Percentiles rank a stretch among this genome's conserved stretches.
These are phyloP conservation scores for Pseudogymnoascus sp. DNA, from an alignment of 2,329 filamentous ascomycete genomes.

Conservation along the genomic window DNA sequence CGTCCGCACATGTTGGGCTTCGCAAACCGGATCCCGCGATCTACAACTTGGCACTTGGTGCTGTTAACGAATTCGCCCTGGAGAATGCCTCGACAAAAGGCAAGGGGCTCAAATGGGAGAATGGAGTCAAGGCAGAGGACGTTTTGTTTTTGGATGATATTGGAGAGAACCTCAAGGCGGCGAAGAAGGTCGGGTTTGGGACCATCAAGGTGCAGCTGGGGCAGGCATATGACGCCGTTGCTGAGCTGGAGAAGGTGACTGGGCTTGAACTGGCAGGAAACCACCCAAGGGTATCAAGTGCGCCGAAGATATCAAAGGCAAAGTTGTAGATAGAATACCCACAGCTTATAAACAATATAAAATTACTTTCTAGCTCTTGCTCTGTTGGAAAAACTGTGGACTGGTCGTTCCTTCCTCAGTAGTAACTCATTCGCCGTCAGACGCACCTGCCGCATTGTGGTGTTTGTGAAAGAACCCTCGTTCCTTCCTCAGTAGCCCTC, in stretches of 20 bases:
- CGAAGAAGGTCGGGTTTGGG: conserved; percentile 61
- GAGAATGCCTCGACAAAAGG: conserved; percentile 38
- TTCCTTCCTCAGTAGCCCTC: background rate
- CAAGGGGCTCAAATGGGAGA: conserved; percentile 37
- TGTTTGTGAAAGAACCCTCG: background rate
- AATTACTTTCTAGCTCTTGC: background rate
- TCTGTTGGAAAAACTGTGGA: background rate
- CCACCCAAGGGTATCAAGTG: conserved; percentile 1
- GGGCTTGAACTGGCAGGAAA: conserved; percentile 48
- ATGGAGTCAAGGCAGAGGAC: conserved; percentile 53
- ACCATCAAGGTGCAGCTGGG: conserved; percentile 83
- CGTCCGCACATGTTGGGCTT: conserved; percentile 76
- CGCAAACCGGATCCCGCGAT: conserved; percentile 80
- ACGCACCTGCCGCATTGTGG: background rate
- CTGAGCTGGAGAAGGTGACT: conserved; percentile 66
- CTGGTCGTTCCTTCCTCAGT: background rate
- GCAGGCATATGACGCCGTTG: conserved; percentile 70
- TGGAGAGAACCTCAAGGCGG: conserved; percentile 82
- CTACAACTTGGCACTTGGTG: conserved; percentile 63
- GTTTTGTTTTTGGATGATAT: conserved; percentile 83
- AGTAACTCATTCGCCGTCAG: background rate
- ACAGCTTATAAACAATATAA: background rate
- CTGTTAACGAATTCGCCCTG: conserved; percentile 55
- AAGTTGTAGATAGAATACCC: conserved; percentile 6
- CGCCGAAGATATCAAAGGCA: conserved; percentile 2